These are phyloP conservation scores for Dorcoceras hygrometricum DNA, from an alignment of 257 asterid species.

Conservation along the genomic window DNA sequence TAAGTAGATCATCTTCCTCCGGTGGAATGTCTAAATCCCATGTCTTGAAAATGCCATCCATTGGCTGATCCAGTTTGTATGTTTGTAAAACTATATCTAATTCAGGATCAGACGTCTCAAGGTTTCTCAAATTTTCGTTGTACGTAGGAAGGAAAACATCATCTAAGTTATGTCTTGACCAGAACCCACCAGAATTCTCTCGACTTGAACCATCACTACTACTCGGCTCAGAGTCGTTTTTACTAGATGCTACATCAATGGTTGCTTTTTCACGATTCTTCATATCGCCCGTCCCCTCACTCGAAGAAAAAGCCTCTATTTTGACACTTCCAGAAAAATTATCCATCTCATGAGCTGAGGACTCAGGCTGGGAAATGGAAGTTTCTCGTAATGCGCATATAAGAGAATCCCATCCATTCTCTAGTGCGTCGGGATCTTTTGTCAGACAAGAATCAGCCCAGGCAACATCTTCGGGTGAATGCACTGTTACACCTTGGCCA, in stretches of 20 bases:
- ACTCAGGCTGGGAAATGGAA: conserved; percentile 19
- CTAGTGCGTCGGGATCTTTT: conserved; percentile 41
- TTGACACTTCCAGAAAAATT: conserved; percentile 19
- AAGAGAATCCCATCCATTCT: conserved; percentile 41
- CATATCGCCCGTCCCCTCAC: conserved; percentile 13
- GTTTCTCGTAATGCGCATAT: conserved; percentile 38
- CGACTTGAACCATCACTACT: conserved; percentile 18
- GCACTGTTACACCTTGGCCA: conserved; percentile 29
- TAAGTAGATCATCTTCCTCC: conserved; percentile 35
- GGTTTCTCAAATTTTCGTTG: conserved; percentile 37
- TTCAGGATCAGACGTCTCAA: conserved; percentile 34
- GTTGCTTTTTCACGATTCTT: conserved; percentile 19
- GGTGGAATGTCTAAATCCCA: conserved; percentile 41
- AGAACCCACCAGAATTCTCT: conserved; percentile 31
- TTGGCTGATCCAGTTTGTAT: conserved; percentile 26
- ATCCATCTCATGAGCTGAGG: conserved; percentile 22
- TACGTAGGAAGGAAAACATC: conserved; percentile 52
- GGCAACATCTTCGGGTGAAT: conserved; percentile 56
- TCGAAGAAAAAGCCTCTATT: conserved; percentile 21
- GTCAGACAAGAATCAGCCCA: conserved; percentile 77
- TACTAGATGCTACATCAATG: conserved; percentile 18
- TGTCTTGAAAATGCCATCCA: conserved; percentile 40
- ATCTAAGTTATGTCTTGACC: conserved; percentile 39
- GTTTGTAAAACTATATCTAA: conserved; percentile 32
- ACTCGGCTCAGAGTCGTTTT: conserved; percentile 24